phyloP scores from a whole-genome alignment of 345 rosid genomes.

The Rhodomyrtus tomentosa region DNA sequence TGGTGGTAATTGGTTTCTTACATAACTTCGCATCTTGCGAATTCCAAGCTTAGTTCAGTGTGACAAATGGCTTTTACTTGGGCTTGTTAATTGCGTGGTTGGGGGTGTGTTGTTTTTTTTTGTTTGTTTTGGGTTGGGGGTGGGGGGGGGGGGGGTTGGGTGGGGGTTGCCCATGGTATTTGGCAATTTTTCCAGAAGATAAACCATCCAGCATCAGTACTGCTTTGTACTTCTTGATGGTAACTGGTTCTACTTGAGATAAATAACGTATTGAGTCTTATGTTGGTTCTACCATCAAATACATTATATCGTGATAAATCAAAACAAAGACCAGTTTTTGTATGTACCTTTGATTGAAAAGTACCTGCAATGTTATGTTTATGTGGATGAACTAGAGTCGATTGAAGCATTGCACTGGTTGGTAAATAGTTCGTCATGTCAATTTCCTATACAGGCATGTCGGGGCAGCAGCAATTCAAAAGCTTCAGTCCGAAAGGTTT shows the following conservation, averaged over 20 bases:
- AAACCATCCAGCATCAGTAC: neutral
- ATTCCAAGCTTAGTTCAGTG: neutral
- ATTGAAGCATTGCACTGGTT: neutral
- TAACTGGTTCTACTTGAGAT: neutral
- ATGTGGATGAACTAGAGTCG: neutral
- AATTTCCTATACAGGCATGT: constrained; percentile 39
- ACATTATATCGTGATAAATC: neutral
- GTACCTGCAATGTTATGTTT: neutral
- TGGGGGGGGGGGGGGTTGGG: no score
- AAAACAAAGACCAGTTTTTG: neutral
- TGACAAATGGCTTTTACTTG: neutral
- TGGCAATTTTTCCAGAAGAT: neutral
- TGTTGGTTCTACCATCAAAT: neutral
- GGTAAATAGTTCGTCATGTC: neutral
- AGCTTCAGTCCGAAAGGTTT: constrained; percentile 49
- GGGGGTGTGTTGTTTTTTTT: no score
- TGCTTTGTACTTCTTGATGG: neutral
- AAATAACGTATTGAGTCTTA: neutral
- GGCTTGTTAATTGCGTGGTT: neutral
- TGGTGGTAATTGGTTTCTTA: neutral
- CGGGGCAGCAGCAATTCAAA: constrained; percentile 60
- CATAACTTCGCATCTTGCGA: neutral
- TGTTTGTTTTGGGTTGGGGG: no score
- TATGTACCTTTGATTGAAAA: neutral
- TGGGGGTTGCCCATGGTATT: neutral